Evolutionary conservation across 129 eudicot species (phyloP), one percentile per base, ranked within the genome.

Genomic region (Centrapalus pauciflorus): DNA sequence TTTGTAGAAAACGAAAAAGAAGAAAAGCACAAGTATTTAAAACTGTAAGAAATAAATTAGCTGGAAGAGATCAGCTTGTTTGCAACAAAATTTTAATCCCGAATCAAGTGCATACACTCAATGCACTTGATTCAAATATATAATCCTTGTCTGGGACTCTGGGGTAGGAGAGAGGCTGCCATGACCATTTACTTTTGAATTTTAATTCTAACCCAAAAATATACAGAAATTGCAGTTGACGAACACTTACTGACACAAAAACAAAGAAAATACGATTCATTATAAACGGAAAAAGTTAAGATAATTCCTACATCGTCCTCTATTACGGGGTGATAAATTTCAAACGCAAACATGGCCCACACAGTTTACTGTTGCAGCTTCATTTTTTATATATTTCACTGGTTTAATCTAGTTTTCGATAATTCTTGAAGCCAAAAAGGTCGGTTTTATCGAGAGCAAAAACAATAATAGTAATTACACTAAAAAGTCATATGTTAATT

Each of bases 301-400:
- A 48, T 48, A 17, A 37, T 4, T 45, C 11, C 21, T 17, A 8
- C 33, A 26, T 50, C 33, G 63, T 68, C 70, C n/a, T 27, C 45
- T 65, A 58, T 46, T 20, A 40, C 50, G 20, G 5, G n/a, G 58
- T 32, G n/a, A 41, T 57, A 17, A 71, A 51, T 29, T 27, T 62
- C 43, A 50, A 10, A 28, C 52, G 61, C 70, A 25, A 50, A 33
- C 37, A n/a, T 69, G 54, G 65, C 65, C 65, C 41, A 16, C 73
- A 55, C 25, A 35, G 35, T 51, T 21, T 27, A 29, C 43, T 49
- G 50, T 24, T 49, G 51, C 43, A 49, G 13, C 43, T 61, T 55
- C 27, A 34, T n/a, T 14, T 3, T 38, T 23, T 3, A 51, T 33
- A 49, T 60, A 16, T 19, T 56, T 28, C 38, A 16, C 40, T 17